Base-by-base conservation (phyloP, 2,329 filamentous ascomycete species). In the Xylaria digitata region DNA sequence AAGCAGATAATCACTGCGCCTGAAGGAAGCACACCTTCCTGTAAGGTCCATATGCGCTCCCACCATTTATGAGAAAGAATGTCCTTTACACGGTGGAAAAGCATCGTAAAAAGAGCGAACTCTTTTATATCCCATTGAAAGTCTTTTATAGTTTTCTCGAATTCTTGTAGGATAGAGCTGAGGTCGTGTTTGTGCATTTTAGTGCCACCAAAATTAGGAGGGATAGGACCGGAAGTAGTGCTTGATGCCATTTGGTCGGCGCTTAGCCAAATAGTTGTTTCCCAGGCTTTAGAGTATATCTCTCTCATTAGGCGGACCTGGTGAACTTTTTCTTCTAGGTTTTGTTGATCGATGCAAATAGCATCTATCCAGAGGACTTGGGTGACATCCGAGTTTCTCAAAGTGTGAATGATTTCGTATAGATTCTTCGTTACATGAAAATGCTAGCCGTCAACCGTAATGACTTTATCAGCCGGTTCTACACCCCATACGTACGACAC, bases 271-370 rank as follows among this genome's bases (percentile, higher is more conserved):
- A 70, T 64, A 2, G 66, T n/a, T 11, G 52, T 59, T 1, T 46
- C 19, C 6, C 23, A 11, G 6, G 66, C 63, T 1, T 34, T 32
- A 2, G 37, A 45, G 8, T 70, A 70, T 37, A 70, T 67, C 0
- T 63, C 17, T 17, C 55, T 54, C 68, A 70, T 70, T 1, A 49
- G 40, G 1, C 55, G 37, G 8, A 70, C 66, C n/a, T 67, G 68
- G 5, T 40, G 11, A 8, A 6, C 34, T n/a, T 40, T 54, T 17
- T 70, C 68, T 4, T 37, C 2, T 0, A 6, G 0, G 9, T 69
- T n/a, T 4, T 6, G 13, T 48, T 70, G 68, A 50, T 70, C 46
- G 9, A 70, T 69, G 17, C 68, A 70, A 30, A 69, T 49, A 1
- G 68, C 68, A 49, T 70, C 68, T 1, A 69, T 50, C 68, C 66